Conservation (phyloP, 2,329 filamentous ascomycete species). For the Teratosphaeria epicoccoides region DNA sequence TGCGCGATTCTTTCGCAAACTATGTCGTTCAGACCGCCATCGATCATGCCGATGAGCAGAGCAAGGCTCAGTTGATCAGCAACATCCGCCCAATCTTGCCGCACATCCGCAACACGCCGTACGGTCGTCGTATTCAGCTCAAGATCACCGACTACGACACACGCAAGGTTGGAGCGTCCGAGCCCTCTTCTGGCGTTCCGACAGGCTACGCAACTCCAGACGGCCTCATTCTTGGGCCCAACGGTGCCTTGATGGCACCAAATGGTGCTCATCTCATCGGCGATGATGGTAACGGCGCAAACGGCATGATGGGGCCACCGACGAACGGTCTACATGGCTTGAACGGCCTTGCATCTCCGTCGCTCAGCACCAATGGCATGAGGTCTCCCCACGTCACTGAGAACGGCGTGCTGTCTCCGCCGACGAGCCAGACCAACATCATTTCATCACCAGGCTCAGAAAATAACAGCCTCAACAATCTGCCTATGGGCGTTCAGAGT, state of each 20-base stretch:
- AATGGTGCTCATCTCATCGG: conserved; percentile 1
- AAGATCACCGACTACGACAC: conserved; percentile 60
- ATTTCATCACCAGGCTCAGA: background rate
- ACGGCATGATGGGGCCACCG: conserved; percentile 19
- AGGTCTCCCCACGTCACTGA: background rate
- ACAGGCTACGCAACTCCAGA: conserved; percentile 8
- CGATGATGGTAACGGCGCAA: conserved; percentile 17
- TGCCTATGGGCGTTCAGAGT: background rate
- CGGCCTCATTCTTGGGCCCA: conserved; percentile 9
- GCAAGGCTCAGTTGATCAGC: conserved; percentile 68
- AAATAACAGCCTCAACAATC: conserved; percentile 4
- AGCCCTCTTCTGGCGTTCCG: conserved; percentile 2
- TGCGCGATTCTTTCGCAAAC: conserved; percentile 90
- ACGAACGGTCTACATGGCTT: conserved; percentile 9
- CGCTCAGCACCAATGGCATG: background rate
- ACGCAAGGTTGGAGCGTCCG: conserved; percentile 25
- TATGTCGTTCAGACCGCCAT: conserved; percentile 96
- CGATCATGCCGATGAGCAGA: conserved; percentile 65
- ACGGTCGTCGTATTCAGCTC: conserved; percentile 83
- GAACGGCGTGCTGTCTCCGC: background rate
- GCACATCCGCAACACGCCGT: conserved; percentile 77
- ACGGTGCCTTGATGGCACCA: conserved; percentile 2
- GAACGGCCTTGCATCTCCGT: background rate
- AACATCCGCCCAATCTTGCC: conserved; percentile 75
- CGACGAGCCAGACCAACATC: background rate